Base-by-base conservation (phyloP, 2,329 filamentous ascomycete genomes). In the Colletotrichum gloeosporioides region DNA sequence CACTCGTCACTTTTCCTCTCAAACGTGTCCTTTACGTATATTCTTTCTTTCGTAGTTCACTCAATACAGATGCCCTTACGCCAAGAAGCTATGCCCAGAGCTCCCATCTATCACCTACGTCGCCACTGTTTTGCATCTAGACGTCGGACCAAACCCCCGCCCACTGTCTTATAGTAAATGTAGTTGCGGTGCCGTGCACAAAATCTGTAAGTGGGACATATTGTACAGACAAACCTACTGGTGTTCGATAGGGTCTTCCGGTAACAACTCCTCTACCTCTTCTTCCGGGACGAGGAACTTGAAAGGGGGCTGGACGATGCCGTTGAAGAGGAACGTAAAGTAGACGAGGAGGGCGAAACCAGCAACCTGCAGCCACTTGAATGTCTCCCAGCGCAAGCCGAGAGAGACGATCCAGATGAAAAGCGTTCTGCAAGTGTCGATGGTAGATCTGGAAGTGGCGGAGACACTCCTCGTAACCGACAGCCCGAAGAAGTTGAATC, bases 321-420 rank as follows among this genome's bases (percentile, higher is more conserved):
- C 96, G 85, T 99, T 99, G 89, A 99, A 99, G 57, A 99, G 84
- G 85, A 98, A 98, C 3, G 96, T 99, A 79, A 97, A 98, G 83
- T 98, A 99, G 16, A 99, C 97, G 44, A 99, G 90, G 79, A 98
- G 87, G 3, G 88, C 94, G 80, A 99, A 99, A 2, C 97, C 97
- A 4, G 92, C 84, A 16, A 99, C 95, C 86, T 99, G 97, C 8
- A 99, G 91, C 94, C 95, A 98, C 87, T 99, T 99, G 91, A 99
- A 99, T 0, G 92, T 93, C 87, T 99, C 97, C 97, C 97, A 99
- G 77, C 96, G 96, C 3, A 99, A 91, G 6, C 94, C 95, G 6
- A 99, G 91, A 22, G 95, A 98, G 16, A 98, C 95, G 32, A 99
- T 90, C 97, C 97, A 99, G 86, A 99, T 99, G 87, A 99, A 99